Evolutionary conservation across 1,284 basidiomycete species (phyloP), one percentile per base, ranked within the genome.

Genomic region (Limonomyces culmigenus): DNA sequence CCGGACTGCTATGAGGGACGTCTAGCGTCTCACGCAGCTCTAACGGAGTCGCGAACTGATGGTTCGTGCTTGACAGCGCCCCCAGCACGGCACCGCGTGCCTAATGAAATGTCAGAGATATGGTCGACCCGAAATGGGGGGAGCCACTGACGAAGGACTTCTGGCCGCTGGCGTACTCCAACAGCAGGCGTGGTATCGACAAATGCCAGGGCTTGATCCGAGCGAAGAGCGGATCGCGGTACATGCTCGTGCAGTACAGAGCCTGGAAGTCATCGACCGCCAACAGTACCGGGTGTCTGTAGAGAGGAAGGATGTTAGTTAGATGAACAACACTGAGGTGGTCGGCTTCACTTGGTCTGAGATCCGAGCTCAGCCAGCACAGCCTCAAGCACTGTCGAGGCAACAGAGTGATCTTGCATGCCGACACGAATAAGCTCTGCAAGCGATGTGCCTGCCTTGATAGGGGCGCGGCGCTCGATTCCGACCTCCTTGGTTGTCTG

Each of bases 211-310:
- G 58, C 44, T 81, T 72, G 38, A 96, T 70, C 4, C 58, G 48
- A 8, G 64, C 58, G 53, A 76, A 91, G 37, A 81, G 75, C 2
- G 86, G 81, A 40, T 88, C 76, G 29, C 76, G 71, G 60, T 95
- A 96, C 14, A 62, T 52, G 0, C 78, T 71, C 33, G 65, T 67
- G 47, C 68, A 61, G 52, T 86, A 92, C 21, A 95, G 59, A 0
- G 81, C 66, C 50, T 95, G 89, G 46, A 80, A 73, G 45, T 92
- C 86, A 48, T 96, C 92, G 1, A 95, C 58, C 0, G 87, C 89
- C 19, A 93, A 57, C 4, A 96, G 54, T 2, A 95, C 77, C 0
- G 91, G 85, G 51, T 62, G 53, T 36, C 64, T 78, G 37, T 6
- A 14, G 19, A 16, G 2, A 5, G 29, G 32, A 12, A 16, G 13